phyloP scores from a whole-genome alignment of 495 filamentous ascomycete genomes.

The Zalerion maritima region DNA sequence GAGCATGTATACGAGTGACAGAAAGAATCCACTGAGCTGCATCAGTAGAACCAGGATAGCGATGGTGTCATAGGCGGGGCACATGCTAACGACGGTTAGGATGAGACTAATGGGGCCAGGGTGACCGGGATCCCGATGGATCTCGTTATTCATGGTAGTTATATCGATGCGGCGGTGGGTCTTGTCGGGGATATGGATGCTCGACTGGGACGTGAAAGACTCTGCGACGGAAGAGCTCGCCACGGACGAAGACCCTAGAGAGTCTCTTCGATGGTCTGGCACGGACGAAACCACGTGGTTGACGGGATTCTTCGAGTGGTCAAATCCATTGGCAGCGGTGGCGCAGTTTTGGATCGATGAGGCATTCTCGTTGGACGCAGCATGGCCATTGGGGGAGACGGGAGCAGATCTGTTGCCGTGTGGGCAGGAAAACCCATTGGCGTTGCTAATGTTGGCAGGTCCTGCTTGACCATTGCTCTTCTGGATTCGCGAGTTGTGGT shows the following conservation, averaged over 20 bases:
- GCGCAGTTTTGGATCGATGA: no score
- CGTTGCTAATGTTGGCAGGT: constrained; percentile 6
- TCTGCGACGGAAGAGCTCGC: constrained; percentile 35
- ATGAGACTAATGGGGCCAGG: constrained; percentile 54
- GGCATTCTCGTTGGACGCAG: constrained; percentile 20
- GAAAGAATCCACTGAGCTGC: constrained; percentile 81
- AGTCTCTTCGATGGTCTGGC: constrained; percentile 22
- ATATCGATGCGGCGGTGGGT: constrained; percentile 47
- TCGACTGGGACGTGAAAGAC: constrained; percentile 33
- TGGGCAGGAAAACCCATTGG: constrained; percentile 1
- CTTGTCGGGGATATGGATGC: constrained; percentile 17
- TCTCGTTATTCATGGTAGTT: constrained; percentile 51
- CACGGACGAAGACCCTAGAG: constrained; percentile 23
- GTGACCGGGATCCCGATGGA: constrained; percentile 40
- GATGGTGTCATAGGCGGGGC: constrained; percentile 88
- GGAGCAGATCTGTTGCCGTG: constrained; percentile 6
- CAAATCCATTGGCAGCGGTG: no score
- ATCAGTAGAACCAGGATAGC: constrained; percentile 95
- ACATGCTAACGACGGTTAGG: constrained; percentile 76
- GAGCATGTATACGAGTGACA: constrained; percentile 81
- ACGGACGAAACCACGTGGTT: constrained; percentile 22
- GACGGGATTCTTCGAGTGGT: constrained; percentile 16
- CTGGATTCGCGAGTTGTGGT: constrained; percentile 28
- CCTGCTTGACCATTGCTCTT: constrained; percentile 27
- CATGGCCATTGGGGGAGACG: constrained; percentile 24